phyloP scores from a whole-genome alignment of 495 filamentous ascomycete species.

The Daldinia loculata region DNA sequence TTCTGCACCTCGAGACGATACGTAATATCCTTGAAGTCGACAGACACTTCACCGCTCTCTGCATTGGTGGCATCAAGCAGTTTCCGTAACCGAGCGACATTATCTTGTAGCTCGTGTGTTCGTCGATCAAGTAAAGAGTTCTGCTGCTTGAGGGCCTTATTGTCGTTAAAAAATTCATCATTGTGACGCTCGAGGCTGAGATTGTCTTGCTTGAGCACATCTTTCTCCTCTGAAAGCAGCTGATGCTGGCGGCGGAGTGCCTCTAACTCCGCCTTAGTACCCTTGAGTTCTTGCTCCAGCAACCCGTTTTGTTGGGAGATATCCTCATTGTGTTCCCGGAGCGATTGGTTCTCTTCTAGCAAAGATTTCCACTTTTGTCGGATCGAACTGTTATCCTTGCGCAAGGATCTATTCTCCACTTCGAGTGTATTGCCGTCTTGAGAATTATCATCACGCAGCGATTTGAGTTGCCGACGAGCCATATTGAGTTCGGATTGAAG shows the following conservation, averaged over 20 bases:
- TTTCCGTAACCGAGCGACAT: constrained; percentile 47
- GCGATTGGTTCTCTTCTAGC: constrained; percentile 41
- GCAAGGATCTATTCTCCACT: constrained; percentile 48
- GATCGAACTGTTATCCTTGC: constrained; percentile 47
- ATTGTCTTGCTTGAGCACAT: constrained; percentile 52
- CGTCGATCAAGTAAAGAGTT: constrained; percentile 46
- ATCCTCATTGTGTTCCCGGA: constrained; percentile 41
- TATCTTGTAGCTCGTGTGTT: constrained; percentile 47
- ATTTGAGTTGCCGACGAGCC: constrained; percentile 50
- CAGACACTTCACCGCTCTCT: constrained; percentile 33
- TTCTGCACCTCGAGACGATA: constrained; percentile 32
- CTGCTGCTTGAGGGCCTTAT: constrained; percentile 54
- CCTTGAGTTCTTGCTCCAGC: constrained; percentile 50
- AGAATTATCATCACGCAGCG: constrained; percentile 29
- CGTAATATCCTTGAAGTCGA: constrained; percentile 31
- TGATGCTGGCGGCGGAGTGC: constrained; percentile 45
- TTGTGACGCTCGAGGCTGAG: constrained; percentile 56
- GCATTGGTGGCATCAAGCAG: constrained; percentile 42
- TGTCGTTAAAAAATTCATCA: constrained; percentile 57
- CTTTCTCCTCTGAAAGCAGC: constrained; percentile 47
- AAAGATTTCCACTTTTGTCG: constrained; percentile 41
- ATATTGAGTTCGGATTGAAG: constrained; percentile 54
- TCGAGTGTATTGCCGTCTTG: constrained; percentile 26
- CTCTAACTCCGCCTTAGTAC: constrained; percentile 48
- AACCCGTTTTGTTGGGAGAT: constrained; percentile 48